Evolutionary conservation across 1,284 basidiomycete species (phyloP).

Genomic region (Sporisorium sorghi): DNA sequence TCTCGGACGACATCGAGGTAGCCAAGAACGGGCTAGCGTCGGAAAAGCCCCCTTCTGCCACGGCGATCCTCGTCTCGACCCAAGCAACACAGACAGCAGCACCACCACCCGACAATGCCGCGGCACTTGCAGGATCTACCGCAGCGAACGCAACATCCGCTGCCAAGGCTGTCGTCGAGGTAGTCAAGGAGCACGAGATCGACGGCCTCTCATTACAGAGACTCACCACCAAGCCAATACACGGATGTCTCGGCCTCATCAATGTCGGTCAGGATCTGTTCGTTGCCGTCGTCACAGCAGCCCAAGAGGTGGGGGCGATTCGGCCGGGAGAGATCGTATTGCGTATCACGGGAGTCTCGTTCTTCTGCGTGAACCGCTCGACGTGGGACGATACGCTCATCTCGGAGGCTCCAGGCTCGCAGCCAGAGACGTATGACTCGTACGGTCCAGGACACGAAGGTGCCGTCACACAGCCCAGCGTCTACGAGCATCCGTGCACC

Average conservation of each 20-base stretch:
- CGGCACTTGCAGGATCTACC: slow-evolving; percentile 20
- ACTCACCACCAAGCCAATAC: slow-evolving; percentile 36
- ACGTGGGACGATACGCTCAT: slow-evolving; percentile 58
- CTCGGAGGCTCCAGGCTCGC: slow-evolving; percentile 24
- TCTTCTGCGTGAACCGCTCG: slow-evolving; percentile 62
- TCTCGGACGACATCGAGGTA: slow-evolving; percentile 23
- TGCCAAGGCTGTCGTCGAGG: slow-evolving; percentile 51
- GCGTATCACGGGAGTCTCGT: slow-evolving; percentile 58
- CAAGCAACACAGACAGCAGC: slow-evolving; percentile 17
- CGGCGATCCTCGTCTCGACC: slow-evolving; percentile 43
- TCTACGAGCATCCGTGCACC: slow-evolving; percentile 87
- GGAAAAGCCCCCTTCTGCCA: slow-evolving; percentile 20
- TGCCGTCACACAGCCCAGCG: slow-evolving; percentile 42
- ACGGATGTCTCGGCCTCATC: slow-evolving; percentile 62
- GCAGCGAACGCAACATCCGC: slow-evolving; percentile 20
- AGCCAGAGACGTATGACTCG: slow-evolving; percentile 47
- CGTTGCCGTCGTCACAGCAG: slow-evolving; percentile 55
- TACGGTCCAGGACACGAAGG: slow-evolving; percentile 37
- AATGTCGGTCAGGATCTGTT: slow-evolving; percentile 64
- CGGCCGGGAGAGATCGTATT: slow-evolving; percentile 48
- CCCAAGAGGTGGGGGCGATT: slow-evolving; percentile 55
- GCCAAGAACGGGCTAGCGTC: background rate
- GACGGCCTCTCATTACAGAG: slow-evolving; percentile 29
- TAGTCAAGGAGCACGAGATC: slow-evolving; percentile 44
- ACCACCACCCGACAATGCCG: slow-evolving; percentile 14